Conservation (phyloP, 2,329 filamentous ascomycete genomes). For the Fusarium xyrophilum region DNA sequence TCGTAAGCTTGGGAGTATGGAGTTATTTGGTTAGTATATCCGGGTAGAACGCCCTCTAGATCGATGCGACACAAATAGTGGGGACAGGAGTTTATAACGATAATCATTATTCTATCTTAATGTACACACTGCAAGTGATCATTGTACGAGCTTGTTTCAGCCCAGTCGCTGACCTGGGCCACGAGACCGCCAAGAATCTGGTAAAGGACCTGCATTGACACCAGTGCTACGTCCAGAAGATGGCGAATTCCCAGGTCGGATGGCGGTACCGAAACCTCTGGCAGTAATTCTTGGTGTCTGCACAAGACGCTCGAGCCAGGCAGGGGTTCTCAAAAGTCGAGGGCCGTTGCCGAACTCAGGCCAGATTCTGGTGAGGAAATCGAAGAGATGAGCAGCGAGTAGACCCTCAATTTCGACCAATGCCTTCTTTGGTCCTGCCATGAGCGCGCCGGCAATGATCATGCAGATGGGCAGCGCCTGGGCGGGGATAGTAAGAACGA, state of each 20-base stretch:
- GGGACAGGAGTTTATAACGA: not conserved
- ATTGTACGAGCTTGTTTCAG: conserved; percentile 33
- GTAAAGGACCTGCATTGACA: conserved; percentile 58
- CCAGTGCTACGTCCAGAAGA: conserved; percentile 52
- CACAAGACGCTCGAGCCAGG: conserved; percentile 73
- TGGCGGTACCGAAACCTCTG: conserved; percentile 61
- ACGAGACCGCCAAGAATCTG: conserved; percentile 69
- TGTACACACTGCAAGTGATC: not conserved
- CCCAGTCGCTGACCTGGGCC: conserved; percentile 70
- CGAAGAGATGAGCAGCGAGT: conserved; percentile 84
- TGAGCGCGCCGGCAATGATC: conserved; percentile 75
- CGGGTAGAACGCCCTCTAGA: not conserved
- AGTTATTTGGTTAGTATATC: conserved; percentile 19
- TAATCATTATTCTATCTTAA: not conserved
- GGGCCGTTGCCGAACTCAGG: conserved; percentile 85
- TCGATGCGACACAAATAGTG: no score
- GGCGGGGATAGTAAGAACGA: conserved; percentile 82
- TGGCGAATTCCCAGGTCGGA: conserved; percentile 48
- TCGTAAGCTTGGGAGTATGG: no score
- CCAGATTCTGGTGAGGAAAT: conserved; percentile 88
- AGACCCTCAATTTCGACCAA: conserved; percentile 77
- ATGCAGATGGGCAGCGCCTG: conserved; percentile 83
- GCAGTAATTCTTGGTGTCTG: conserved; percentile 46
- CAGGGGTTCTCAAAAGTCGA: conserved; percentile 78
- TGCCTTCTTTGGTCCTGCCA: conserved; percentile 61